phyloP scores from a whole-genome alignment of 345 rosid genomes.

The Pistacia vera region DNA sequence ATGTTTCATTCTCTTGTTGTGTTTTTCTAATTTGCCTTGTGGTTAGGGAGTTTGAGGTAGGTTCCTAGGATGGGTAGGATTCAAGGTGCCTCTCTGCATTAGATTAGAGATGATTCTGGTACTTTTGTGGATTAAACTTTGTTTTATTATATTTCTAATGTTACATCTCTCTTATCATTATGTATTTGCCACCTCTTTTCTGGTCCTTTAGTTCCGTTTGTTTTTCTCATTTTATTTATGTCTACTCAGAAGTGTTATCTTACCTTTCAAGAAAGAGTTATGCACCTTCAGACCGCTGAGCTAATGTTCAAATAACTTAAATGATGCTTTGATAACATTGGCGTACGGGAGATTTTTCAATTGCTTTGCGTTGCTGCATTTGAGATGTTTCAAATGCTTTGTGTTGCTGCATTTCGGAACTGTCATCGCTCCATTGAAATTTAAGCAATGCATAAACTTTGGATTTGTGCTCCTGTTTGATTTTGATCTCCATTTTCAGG shows the following conservation, averaged over 20 bases:
- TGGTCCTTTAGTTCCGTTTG: not conserved
- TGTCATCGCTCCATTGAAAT: too few relatives aligned
- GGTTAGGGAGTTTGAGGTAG: constrained; percentile 13
- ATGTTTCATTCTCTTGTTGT: not conserved
- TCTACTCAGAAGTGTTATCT: not conserved
- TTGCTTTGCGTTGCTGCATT: too few relatives aligned
- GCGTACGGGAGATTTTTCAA: too few relatives aligned
- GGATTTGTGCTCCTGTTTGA: too few relatives aligned
- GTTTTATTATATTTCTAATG: constrained; percentile 16
- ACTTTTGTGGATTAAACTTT: constrained; percentile 13
- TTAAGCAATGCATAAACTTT: too few relatives aligned
- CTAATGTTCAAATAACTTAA: too few relatives aligned
- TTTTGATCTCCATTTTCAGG: too few relatives aligned
- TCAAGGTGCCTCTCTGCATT: constrained; percentile 15
- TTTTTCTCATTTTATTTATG: not conserved
- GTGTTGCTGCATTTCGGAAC: too few relatives aligned
- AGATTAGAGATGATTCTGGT: constrained; percentile 17
- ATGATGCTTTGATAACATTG: too few relatives aligned
- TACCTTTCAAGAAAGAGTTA: too few relatives aligned
- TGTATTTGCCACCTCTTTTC: not conserved
- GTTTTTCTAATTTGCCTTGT: constrained; percentile 1
- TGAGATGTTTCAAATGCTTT: too few relatives aligned
- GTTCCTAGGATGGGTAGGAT: constrained; percentile 16
- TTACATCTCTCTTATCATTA: constrained; percentile 3
- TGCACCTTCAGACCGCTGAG: not conserved